phyloP scores from a whole-genome alignment of 306 rosid genomes.

The Lathyrus sativus region DNA sequence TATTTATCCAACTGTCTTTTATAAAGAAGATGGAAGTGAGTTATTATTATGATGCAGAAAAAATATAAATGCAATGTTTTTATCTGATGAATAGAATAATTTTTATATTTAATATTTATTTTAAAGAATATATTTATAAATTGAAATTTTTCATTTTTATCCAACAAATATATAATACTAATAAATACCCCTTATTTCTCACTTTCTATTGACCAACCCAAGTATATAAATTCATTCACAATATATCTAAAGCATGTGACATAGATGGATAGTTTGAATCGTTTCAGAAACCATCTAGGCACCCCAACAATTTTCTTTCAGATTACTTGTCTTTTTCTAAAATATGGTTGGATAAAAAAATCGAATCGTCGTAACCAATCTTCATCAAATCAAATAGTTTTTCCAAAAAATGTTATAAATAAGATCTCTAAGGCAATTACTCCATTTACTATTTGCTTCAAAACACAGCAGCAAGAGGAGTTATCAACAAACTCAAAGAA shows the following conservation, averaged over 20 bases:
- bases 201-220: no score
- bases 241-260: neutral
- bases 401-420: conserved; percentile 27
- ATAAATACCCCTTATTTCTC: no score
- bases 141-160: no score
- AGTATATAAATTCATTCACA: neutral
- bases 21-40: no score
- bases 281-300: neutral
- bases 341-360: neutral
- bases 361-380: neutral
- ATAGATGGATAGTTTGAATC: conserved; percentile 30
- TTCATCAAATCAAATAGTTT: no score
- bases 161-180: no score
- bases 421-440: conserved; percentile 23
- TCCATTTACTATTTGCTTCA: conserved; percentile 6
- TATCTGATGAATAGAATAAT: no score
- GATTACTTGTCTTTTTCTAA: conserved; percentile 34
- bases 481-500: conserved; percentile 22
- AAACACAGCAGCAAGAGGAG: conserved; percentile 24
- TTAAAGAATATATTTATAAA: no score
- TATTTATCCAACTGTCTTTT: no score
- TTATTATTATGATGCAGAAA: no score
- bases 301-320: conserved; percentile 28
- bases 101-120: no score
- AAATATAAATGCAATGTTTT: no score